Evolutionary conservation across 1,284 basidiomycete genomes (phyloP).

Genomic region (Lentinula novae-zelandiae): DNA sequence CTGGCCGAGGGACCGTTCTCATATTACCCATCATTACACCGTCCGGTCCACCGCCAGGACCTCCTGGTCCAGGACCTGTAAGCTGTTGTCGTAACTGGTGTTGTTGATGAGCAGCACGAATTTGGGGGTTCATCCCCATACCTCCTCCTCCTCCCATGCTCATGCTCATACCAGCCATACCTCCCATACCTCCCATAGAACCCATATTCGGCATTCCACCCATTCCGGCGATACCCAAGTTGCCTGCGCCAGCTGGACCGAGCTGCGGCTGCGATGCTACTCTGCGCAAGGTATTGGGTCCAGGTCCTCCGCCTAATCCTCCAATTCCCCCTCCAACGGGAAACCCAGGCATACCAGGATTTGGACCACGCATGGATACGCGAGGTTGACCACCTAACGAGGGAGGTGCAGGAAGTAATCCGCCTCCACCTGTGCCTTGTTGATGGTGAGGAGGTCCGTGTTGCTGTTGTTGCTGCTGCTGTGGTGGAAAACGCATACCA

Average conservation of each 20-base stretch:
- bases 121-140: background rate
- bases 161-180: background rate
- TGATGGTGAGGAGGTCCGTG: too few relatives aligned
- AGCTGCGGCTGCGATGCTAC: background rate
- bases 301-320: background rate
- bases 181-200: background rate
- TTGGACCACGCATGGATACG: background rate
- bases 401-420: background rate
- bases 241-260: background rate
- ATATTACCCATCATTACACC: background rate
- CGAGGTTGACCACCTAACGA: background rate
- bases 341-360: background rate
- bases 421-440: background rate
- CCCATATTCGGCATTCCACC: background rate
- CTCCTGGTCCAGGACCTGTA: background rate
- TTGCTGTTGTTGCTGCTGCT: too few relatives aligned
- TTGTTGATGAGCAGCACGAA: background rate
- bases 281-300: background rate
- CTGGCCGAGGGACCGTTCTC: background rate
- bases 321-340: background rate
- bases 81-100: background rate
- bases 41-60: background rate
- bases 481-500: too few relatives aligned
- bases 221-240: conserved; percentile 11
- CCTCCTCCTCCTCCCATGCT: background rate